Evolutionary conservation across 2,329 filamentous ascomycete genomes (phyloP).

Genomic region (Fusarium camptoceras): DNA sequence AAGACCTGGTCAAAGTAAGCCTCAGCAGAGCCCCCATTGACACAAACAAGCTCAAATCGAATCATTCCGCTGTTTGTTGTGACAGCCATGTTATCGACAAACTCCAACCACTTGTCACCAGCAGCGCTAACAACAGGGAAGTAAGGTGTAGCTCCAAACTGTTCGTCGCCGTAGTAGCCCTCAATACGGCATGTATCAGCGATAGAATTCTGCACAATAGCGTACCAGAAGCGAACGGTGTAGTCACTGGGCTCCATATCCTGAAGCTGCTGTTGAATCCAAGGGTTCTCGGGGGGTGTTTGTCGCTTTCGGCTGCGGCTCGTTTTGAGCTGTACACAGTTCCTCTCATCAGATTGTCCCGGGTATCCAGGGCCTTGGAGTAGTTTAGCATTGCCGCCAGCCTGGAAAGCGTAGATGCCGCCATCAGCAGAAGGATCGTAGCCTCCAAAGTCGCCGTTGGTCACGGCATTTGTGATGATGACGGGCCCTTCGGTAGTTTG

Average conservation of each 20-base stretch:
- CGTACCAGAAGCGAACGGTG: conserved; percentile 42
- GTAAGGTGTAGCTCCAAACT: conserved; percentile 33
- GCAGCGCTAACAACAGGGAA: conserved; percentile 26
- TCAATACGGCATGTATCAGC: conserved; percentile 36
- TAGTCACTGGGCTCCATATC: conserved; percentile 32
- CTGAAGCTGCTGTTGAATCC: conserved; percentile 36
- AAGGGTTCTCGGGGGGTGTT: conserved; percentile 10
- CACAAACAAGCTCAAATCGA: conserved; percentile 37
- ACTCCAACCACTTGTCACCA: conserved; percentile 15
- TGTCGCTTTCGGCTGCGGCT: conserved; percentile 9
- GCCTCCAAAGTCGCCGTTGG: conserved; percentile 39
- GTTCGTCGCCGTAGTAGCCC: conserved; percentile 30
- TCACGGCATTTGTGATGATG: conserved; percentile 26
- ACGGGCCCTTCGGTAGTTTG: conserved; percentile 22
- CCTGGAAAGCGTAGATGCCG: conserved; percentile 39
- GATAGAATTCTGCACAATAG: conserved; percentile 25
- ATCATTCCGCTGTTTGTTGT: conserved; percentile 31
- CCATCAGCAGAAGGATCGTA: conserved; percentile 34
- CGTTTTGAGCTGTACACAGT: conserved; percentile 32
- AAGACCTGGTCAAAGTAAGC: conserved; percentile 44
- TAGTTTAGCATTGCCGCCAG: conserved; percentile 21
- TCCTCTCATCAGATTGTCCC: conserved; percentile 28
- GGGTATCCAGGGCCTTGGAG: conserved; percentile 33
- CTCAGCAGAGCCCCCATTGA: conserved; percentile 32
- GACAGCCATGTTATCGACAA: conserved; percentile 32